Evolutionary conservation across 768 basidiomycete genomes (phyloP).

Genomic region (Steccherinum ochraceum): DNA sequence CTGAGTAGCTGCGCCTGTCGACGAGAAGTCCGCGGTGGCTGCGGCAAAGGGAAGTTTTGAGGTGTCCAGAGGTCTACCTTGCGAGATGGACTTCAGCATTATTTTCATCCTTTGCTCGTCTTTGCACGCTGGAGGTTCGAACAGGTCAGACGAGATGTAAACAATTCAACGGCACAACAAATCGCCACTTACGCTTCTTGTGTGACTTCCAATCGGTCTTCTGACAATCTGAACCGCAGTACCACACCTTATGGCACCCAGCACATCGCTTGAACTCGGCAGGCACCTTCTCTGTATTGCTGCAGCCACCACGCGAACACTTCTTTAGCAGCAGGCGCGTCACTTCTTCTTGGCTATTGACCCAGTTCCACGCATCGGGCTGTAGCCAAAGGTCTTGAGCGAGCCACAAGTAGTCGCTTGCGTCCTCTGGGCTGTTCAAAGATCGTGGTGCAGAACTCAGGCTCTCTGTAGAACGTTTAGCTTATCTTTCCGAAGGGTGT

Average conservation of each 20-base stretch:
- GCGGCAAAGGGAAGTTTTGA: too few relatives aligned
- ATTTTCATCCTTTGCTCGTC: neutral
- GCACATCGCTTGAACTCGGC: constrained; percentile 36
- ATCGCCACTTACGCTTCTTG: constrained; percentile 18
- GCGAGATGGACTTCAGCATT: too few relatives aligned
- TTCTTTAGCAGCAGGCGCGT: constrained; percentile 26
- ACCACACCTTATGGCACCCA: constrained; percentile 28
- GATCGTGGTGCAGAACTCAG: constrained; percentile 24
- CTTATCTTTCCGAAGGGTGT: neutral
- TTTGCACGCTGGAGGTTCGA: neutral
- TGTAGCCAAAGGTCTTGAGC: constrained; percentile 40
- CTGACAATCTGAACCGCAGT: constrained; percentile 25
- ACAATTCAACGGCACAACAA: too few relatives aligned
- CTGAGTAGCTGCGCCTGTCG: too few relatives aligned
- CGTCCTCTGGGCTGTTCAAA: constrained; percentile 34
- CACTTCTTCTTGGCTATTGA: constrained; percentile 27
- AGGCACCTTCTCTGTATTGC: constrained; percentile 24
- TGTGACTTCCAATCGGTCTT: constrained; percentile 26
- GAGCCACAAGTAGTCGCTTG: constrained; percentile 41
- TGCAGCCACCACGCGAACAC: constrained; percentile 28
- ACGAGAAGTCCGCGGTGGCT: too few relatives aligned
- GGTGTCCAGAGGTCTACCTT: too few relatives aligned
- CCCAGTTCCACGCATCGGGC: constrained; percentile 38
- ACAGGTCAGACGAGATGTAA: too few relatives aligned
- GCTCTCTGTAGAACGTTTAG: constrained; percentile 17